Conservation (phyloP, 768 basidiomycete genomes). For the Trametes villosa region DNA sequence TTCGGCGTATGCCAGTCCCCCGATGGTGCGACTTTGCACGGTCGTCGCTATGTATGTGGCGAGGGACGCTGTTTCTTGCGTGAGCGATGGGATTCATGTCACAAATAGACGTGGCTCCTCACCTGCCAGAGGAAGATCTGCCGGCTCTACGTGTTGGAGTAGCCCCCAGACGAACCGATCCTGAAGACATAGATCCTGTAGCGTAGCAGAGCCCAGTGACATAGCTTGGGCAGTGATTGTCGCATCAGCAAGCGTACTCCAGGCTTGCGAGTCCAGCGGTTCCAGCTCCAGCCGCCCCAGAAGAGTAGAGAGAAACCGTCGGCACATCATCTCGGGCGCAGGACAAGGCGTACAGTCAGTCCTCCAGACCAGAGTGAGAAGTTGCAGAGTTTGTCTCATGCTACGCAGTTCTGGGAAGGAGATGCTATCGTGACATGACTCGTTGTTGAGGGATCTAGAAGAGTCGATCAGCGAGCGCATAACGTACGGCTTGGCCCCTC, state of each 20-base stretch:
- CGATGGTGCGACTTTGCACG: conserved; percentile 25
- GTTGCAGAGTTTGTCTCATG: conserved; percentile 28
- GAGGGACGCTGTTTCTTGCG: conserved; percentile 45
- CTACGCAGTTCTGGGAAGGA: background rate
- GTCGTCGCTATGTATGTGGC: conserved; percentile 46
- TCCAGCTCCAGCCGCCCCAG: conserved; percentile 25
- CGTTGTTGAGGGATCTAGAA: background rate
- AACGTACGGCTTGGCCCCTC: background rate
- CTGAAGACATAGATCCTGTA: conserved; percentile 18
- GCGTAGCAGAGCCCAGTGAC: conserved; percentile 16
- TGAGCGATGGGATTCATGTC: background rate
- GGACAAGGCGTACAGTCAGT: conserved; percentile 5
- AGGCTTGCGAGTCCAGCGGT: background rate
- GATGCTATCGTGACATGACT: background rate
- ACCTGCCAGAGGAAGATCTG: conserved; percentile 48
- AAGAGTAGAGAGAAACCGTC: conserved; percentile 30
- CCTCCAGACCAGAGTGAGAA: conserved; percentile 43
- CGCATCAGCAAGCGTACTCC: conserved; percentile 38
- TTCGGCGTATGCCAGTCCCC: conserved; percentile 43
- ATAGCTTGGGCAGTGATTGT: conserved; percentile 42
- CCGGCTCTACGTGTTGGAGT: conserved; percentile 31
- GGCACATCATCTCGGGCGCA: conserved; percentile 24
- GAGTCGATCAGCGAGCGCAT: background rate
- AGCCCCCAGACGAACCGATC: conserved; percentile 46
- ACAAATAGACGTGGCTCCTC: conserved; percentile 25